Base-by-base conservation (phyloP, 2,329 filamentous ascomycete species). In the Cladosporium phlei region DNA sequence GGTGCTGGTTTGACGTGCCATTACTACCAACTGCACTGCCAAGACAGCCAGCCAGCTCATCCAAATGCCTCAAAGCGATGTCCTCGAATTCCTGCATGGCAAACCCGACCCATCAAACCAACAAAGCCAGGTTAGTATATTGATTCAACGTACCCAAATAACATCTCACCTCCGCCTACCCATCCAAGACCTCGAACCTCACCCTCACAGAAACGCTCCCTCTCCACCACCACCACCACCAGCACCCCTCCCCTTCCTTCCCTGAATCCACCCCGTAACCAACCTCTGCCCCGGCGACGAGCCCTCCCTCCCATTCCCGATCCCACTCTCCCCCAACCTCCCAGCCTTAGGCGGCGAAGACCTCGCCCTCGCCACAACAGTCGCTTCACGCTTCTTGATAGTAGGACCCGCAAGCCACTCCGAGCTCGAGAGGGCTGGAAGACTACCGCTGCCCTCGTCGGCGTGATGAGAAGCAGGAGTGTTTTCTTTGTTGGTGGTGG, bases 191-290 rank as follows among this genome's bases (percentile, higher is more conserved):
- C n/a, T n/a, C n/a, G n/a, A n/a, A n/a, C n/a, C 37, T 44, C 24
- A 45, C 28, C 11, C 25, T 57, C 51, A 60, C 8, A 60, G 48
- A 50, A 59, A 59, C n/a, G 52, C 53, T 21, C 46, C 22, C 42
- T 53, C 47, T 47, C 53, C 38, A 38, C 48, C 45, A 33, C 30
- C 19, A 21, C 39, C 25, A 33, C 47, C n/a, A n/a, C n/a, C n/a
- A 47, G 44, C 28, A 24, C 54, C 55, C 38, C 49, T 53, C 6
- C 49, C 49, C 38, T 52, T 54, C 44, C 55, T 53, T 48, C 53
- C 57, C 35, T 56, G 53, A 48, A 63, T 47, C 60, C 57, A 60
- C 34, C 55, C 49, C 8, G 55, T 59, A 37, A 57, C 59, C 52
- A 61, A 48, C 38, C 53, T 56, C 50, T 62, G 58, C 5, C 56